phyloP scores from a whole-genome alignment of 2,329 filamentous ascomycete genomes.

The Aciculosporium take region DNA sequence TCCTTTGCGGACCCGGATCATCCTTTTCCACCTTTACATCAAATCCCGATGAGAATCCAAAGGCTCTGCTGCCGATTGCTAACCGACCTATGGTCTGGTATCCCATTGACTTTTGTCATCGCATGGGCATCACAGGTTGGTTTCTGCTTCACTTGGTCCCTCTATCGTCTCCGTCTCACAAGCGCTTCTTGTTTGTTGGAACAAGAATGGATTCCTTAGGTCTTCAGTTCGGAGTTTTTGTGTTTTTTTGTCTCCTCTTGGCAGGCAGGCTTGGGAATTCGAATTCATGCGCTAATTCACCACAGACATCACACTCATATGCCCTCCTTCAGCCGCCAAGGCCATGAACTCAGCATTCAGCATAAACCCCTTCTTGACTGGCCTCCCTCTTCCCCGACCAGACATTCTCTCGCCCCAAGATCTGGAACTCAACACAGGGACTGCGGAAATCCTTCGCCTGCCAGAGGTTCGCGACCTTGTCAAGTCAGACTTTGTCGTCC shows the following conservation, averaged over 20 bases:
- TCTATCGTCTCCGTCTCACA: no score
- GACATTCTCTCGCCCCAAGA: conserved; percentile 62
- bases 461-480: conserved; percentile 69
- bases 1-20: conserved; percentile 69
- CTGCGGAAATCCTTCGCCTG: conserved; percentile 73
- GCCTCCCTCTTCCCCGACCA: conserved; percentile 56
- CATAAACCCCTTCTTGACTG: conserved; percentile 64
- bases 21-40: conserved; percentile 74
- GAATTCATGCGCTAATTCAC: not conserved
- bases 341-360: conserved; percentile 58
- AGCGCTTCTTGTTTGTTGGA: not conserved
- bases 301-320: conserved; percentile 47
- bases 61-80: conserved; percentile 68
- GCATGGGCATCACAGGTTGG: conserved; percentile 62
- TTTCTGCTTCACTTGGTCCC: conserved; percentile 3
- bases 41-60: conserved; percentile 65
- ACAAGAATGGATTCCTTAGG: not conserved
- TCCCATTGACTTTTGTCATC: conserved; percentile 71
- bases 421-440: conserved; percentile 73
- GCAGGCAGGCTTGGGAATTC: no score
- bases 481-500: conserved; percentile 72
- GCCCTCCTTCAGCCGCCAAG: conserved; percentile 48
- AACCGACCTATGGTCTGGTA: conserved; percentile 88
- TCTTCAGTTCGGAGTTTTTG: no score
- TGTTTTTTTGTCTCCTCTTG: no score